phyloP scores from a whole-genome alignment of 768 basidiomycete species.

The Tricholoma flavovirens region DNA sequence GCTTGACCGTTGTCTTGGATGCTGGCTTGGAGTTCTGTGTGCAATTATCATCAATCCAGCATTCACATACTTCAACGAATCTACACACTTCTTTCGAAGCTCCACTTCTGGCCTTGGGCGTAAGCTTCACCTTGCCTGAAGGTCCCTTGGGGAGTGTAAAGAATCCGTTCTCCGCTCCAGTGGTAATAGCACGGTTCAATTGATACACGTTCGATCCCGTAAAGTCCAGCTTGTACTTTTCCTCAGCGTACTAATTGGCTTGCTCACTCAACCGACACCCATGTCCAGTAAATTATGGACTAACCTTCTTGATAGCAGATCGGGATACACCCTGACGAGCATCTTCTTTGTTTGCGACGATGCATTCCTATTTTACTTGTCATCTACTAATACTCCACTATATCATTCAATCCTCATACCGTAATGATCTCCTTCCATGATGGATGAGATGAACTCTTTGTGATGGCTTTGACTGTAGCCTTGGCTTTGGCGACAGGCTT shows the following conservation, averaged over 20 bases:
- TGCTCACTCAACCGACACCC: conserved; percentile 7
- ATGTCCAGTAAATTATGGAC: background rate
- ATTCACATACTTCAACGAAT: conserved; percentile 1
- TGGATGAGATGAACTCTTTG: conserved; percentile 31
- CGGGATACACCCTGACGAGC: conserved; percentile 71
- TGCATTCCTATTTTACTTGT: conserved; percentile 54
- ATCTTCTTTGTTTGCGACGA: conserved; percentile 58
- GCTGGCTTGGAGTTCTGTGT: conserved; percentile 43
- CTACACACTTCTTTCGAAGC: conserved; percentile 56
- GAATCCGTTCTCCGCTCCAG: conserved; percentile 50
- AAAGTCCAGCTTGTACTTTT: conserved; percentile 72
- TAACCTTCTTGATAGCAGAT: conserved; percentile 74
- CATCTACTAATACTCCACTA: background rate
- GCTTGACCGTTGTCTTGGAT: conserved; percentile 31
- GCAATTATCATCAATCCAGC: conserved; percentile 3
- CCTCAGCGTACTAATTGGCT: conserved; percentile 64
- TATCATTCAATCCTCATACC: conserved; percentile 22
- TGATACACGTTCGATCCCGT: conserved; percentile 61
- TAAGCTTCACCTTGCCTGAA: conserved; percentile 62
- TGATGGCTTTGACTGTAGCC: conserved; percentile 21
- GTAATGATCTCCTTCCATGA: conserved; percentile 54
- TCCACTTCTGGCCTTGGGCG: conserved; percentile 45
- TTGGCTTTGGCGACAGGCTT: conserved; percentile 29
- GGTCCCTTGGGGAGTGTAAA: conserved; percentile 37
- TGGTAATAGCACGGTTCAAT: conserved; percentile 67